Evolutionary conservation across 371 early-diverging fungal species (phyloP), one percentile per base, ranked within the genome.

Genomic region (Mortierella sp.): DNA sequence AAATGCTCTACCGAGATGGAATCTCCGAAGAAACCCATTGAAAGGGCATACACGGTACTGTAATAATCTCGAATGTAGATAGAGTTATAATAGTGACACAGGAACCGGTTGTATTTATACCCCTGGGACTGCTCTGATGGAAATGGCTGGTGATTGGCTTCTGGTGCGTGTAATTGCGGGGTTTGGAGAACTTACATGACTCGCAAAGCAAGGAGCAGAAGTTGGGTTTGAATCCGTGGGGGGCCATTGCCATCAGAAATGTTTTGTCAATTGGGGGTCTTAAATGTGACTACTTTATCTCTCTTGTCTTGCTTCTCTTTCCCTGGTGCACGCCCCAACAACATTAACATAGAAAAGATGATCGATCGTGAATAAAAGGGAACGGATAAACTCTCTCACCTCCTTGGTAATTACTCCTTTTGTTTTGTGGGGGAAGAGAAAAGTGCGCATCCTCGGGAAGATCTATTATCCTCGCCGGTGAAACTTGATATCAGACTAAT

Each of bases 61-160:
- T 68, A 68, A 68, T 68, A 68, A 68, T 68, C 68, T 68, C 68
- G 68, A 68, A 68, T 68, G 68, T 68, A 68, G 68, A 68, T 68
- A 10, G 42, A 42, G 68, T 21, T 42, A 3, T 1, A 38, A 38
- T 9, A 42, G 7, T 38, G 19, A 21, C 38, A 4, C 14, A 4
- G 24, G 19, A 24, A 19, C 38, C 1, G 19, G 19, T 24, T 10
- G n/a, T 34, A 50, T 73, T 38, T 48, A 52, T 73, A 68, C 42
- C 42, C 10, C 42, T 19, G 0, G 38, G 68, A 68, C 68, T 68
- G 68, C 10, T 68, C 21, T 57, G 42, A 38, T 13, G 0, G 21
- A 0, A 11, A 10, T 1, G n/a, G 13, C 4, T 13, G 34, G 16
- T 8, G 19, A 19, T 19, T 7, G 19, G 31, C 7, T 50, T 50